Evolutionary conservation across 192 early-diverging fungal species (phyloP), one percentile per base, ranked within the genome.

Genomic region (Mortierella hygrophila): DNA sequence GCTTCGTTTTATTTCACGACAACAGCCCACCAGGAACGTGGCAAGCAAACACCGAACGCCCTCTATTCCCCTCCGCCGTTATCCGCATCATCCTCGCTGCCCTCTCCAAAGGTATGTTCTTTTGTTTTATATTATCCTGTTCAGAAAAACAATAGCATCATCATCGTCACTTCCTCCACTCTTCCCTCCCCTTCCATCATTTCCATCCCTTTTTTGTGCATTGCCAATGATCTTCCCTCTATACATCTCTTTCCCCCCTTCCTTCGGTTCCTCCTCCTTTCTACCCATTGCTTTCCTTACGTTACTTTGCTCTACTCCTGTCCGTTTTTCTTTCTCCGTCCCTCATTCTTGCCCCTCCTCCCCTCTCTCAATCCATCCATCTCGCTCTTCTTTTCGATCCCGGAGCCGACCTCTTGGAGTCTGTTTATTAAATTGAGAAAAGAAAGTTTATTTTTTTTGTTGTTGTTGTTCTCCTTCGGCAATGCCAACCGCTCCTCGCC

Each of bases 51-150:
- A 13, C 60, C 60, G 29, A 65, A 29, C 26, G 60, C 60, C 10
- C 60, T 29, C 11, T 65, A 65, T 32, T 65, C 60, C 60, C 60
- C 60, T 65, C 29, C 60, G 60, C 29, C 60, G 29, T 65, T 65
- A 32, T 65, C 60, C 29, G 60, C 49, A 52, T 65, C 60, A 6
- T 32, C 26, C 26, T 65, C 60, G 3, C 10, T 32, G 26, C 60
- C 60, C 60, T 65, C 60, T 65, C 29, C 60, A 65, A 65, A 65
- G 29, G 60, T 65, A 65, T 65, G 18, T 55, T 55, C 7, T 55
- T 60, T 1, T 0, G 6, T 55, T 55, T 55, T 55, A 2, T 55
- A 21, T 60, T 26, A 60, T 65, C 32, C 29, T 4, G 29, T 65
- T 65, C 29, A 65, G 32, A 26, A 65, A 32, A 15, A 15, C 16